Base-by-base conservation (phyloP, 2,329 filamentous ascomycete species). In the Immersiporthe knoxdaviesiana region DNA sequence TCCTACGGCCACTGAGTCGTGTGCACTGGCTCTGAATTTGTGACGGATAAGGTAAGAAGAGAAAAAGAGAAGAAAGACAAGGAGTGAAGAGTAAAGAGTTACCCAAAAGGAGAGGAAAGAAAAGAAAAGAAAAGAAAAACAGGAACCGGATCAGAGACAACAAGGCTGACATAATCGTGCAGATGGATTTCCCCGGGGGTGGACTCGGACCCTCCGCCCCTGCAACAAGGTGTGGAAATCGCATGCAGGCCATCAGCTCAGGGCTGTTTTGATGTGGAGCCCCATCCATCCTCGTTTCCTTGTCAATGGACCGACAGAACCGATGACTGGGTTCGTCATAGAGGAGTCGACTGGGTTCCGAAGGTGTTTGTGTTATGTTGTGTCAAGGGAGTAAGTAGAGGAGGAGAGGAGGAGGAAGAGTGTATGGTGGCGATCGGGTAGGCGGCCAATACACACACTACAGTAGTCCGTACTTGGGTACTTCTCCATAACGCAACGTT, bases 141-240 rank as follows among this genome's bases (percentile, higher is more conserved):
- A 21, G 14, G 41, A 18, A 18, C 41, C 41, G 21, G 41, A 21
- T 16, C 16, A 44, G 14, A 16, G 41, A 44, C 41, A 44, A 21
- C 7, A 16, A 54, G 52, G 52, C 24, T 30, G 52, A 56, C 52
- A 56, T 56, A 30, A 27, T 18, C 52, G 14, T 56, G 52, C 12
- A 56, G 52, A 32, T 56, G 24, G 12, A 30, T 16, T 30, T 8
- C n/a, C 24, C 52, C 24, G 24, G 8, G 21, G 12, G 52, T 56
- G 52, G 52, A 56, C 52, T 56, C 52, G 24, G 24, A 47, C 44
- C 44, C 50, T n/a, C n/a, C n/a, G n/a, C 41, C 52, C 52, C 52
- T 30, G 52, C 50, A 52, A 27, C n/a, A 24, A 14, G 50, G 50
- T 52, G 35, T n/a, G 47, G 47, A 27, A 52, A 14, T 52, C n/a